Evolutionary conservation across 148 eudicot genomes (phyloP).

Genomic region (Linanthus parryae): DNA sequence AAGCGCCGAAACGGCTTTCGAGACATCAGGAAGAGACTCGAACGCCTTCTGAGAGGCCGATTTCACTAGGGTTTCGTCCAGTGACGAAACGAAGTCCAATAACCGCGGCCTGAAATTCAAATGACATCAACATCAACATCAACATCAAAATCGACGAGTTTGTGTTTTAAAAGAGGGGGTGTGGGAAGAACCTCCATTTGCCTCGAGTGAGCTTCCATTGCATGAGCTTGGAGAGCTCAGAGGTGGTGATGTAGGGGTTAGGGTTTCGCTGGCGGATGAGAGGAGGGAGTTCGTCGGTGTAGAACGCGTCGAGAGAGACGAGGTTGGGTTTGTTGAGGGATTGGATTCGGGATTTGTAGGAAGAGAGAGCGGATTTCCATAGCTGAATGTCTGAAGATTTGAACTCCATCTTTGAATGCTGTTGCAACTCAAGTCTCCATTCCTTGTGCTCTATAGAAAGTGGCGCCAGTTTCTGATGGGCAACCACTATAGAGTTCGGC

Average conservation of each 20-base stretch:
- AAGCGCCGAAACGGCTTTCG: slow-evolving; percentile 55
- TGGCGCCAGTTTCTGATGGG: no score
- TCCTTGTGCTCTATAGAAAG: no score
- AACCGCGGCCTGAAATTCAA: slow-evolving; percentile 53
- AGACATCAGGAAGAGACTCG: slow-evolving; percentile 49
- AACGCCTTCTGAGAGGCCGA: slow-evolving; percentile 69
- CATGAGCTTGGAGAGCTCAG: slow-evolving; percentile 76
- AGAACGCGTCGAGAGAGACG: slow-evolving; percentile 52
- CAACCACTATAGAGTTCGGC: no score
- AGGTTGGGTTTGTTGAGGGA: slow-evolving; percentile 49
- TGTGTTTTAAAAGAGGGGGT: not conserved
- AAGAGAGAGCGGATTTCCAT: slow-evolving; percentile 53
- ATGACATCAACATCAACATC: not conserved
- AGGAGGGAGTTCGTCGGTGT: slow-evolving; percentile 55
- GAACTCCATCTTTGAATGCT: no score
- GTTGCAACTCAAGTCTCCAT: no score
- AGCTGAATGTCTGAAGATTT: no score
- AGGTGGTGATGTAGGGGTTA: slow-evolving; percentile 49
- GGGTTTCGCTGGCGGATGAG: slow-evolving; percentile 55
- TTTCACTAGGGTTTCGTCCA: slow-evolving; percentile 61
- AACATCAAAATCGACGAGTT: not conserved
- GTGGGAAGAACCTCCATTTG: slow-evolving; percentile 46
- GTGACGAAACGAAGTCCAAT: slow-evolving; percentile 54
- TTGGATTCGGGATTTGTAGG: slow-evolving; percentile 38
- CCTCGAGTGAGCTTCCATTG: slow-evolving; percentile 92